Conservation (phyloP, 306 rosid species). For the Quercus wislizeni region DNA sequence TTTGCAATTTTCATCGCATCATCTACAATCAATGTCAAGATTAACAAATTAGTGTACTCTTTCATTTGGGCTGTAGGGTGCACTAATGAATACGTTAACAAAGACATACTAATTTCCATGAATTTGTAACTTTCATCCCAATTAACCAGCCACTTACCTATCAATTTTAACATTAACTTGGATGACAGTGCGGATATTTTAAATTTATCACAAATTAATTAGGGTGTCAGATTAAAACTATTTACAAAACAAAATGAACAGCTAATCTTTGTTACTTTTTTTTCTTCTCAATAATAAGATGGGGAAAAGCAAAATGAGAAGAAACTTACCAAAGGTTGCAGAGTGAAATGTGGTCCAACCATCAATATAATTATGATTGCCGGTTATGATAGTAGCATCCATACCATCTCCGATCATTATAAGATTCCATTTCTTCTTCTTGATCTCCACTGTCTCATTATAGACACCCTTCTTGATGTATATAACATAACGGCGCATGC, state of each 20-base stretch:
- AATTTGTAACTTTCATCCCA: no score
- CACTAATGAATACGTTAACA: no score
- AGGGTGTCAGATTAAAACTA: no score
- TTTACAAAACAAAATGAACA: background rate
- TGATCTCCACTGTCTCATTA: conserved; percentile 70
- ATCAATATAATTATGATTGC: conserved; percentile 49
- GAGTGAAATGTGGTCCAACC: conserved; percentile 89
- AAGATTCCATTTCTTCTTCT: conserved; percentile 89
- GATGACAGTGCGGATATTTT: no score
- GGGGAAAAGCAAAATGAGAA: background rate
- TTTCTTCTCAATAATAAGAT: background rate
- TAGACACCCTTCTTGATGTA: conserved; percentile 68
- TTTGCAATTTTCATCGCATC: no score
- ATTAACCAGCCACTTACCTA: no score
- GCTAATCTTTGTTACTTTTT: background rate
- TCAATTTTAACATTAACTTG: no score
- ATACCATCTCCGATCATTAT: conserved; percentile 87
- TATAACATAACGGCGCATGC: conserved; percentile 64
- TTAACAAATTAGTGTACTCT: no score
- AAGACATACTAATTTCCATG: no score
- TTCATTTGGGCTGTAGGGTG: no score
- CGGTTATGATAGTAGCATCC: conserved; percentile 61
- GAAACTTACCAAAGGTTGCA: conserved; percentile 73
- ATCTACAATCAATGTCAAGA: no score
- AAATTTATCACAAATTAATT: no score